Evolutionary conservation across 139 green algal species (phyloP), one percentile per base, ranked within the genome.

Genomic region (Tetraselmis striata): DNA sequence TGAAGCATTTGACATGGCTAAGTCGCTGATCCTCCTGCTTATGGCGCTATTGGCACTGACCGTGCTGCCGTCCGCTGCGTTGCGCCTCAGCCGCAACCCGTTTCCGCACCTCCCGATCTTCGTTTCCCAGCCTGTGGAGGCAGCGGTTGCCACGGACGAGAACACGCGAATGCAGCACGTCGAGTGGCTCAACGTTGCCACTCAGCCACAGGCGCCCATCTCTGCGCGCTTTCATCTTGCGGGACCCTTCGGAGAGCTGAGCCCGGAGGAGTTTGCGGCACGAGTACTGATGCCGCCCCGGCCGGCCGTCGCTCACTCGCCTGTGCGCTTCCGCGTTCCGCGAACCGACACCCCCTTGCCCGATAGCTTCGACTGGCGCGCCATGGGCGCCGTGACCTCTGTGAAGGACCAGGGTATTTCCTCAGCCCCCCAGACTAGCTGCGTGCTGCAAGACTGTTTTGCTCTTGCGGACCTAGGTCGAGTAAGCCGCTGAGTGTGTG

Each of bases 381-480:
- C n/a, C 2, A 31, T 45, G 29, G 77, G 77, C n/a, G 77, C 77
- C 24, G 77, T 80, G 2, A 80, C 77, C 2, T 2, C 29, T 2
- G 77, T 80, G 77, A 80, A 80, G 29, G 23, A 80, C 23, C 77
- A 80, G 29, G 77, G 77, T n/a, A n/a, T n/a, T n/a, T n/a, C n/a
- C n/a, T n/a, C n/a, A n/a, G n/a, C n/a, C n/a, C n/a, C n/a, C n/a
- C n/a, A n/a, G n/a, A n/a, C n/a, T n/a, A n/a, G n/a, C n/a, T 27
- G 28, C 27, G 45, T 67, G 45, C 45, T 67, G 45, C 11, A 67
- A 67, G 11, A 5, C 45, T 67, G 18, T 25, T 18, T 67, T 18
- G 45, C 45, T n/a, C n/a, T n/a, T n/a, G n/a, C n/a, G n/a, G n/a
- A n/a, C n/a, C n/a, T n/a, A n/a, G 45, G 5, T 5, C 45, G 45